These are phyloP conservation scores for Sarocladium brachiariae DNA, from an alignment of 2,329 filamentous ascomycete genomes.

Conservation along the genomic window DNA sequence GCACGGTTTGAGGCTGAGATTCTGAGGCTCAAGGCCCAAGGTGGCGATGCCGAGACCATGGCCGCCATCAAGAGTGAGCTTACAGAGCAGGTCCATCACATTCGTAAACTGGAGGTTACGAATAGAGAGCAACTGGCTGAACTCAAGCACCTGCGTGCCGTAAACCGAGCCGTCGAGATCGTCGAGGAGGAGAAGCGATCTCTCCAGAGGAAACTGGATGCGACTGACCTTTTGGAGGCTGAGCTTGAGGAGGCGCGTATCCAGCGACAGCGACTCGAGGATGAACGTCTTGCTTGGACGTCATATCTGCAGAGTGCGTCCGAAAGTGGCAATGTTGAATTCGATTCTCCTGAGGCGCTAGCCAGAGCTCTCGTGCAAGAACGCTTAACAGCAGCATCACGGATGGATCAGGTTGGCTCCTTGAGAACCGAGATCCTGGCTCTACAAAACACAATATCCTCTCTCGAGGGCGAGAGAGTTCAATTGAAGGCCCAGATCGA, in stretches of 20 bases:
- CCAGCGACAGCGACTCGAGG: constrained; percentile 79
- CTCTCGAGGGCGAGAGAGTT: constrained; percentile 62
- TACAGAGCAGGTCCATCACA: constrained; percentile 86
- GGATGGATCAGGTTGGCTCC: constrained; percentile 74
- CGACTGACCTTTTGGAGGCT: constrained; percentile 65
- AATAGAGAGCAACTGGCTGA: constrained; percentile 76
- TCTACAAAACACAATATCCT: constrained; percentile 67
- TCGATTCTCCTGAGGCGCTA: constrained; percentile 81
- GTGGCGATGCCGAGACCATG: constrained; percentile 79
- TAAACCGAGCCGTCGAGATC: constrained; percentile 82
- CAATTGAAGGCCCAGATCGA: constrained; percentile 63
- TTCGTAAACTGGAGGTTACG: constrained; percentile 71
- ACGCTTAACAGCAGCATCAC: constrained; percentile 67
- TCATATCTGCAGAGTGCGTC: constrained; percentile 70
- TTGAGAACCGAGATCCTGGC: constrained; percentile 72
- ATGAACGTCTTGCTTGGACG: constrained; percentile 82
- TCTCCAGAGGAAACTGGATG: constrained; percentile 68
- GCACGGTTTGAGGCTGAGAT: constrained; percentile 77
- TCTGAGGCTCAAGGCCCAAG: constrained; percentile 75
- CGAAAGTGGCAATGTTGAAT: constrained; percentile 55
- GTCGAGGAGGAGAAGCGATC: constrained; percentile 92
- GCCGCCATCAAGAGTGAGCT: constrained; percentile 81
- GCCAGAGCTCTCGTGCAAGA: constrained; percentile 80
- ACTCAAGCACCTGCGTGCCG: constrained; percentile 71
- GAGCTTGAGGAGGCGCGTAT: constrained; percentile 75